A percentile compares a stretch with the other conserved stretches of the same genome.
These are phyloP conservation scores for Draba incana DNA, from an alignment of 345 rosid species.

Conservation along the genomic window DNA sequence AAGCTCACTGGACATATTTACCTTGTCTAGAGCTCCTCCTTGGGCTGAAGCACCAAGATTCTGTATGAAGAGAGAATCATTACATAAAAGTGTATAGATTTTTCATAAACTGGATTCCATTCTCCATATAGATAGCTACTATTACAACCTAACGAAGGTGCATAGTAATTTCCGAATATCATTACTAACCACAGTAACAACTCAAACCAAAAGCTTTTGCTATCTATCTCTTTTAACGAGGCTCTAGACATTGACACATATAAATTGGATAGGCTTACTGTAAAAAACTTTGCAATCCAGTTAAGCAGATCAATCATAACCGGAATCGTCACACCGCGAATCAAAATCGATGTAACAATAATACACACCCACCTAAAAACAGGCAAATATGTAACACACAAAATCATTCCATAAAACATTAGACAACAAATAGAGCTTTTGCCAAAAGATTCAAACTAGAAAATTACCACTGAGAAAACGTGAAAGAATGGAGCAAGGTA, in stretches of 20 bases:
- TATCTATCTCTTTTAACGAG: neutral
- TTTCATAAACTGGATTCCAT: neutral
- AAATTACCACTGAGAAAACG: constrained; percentile 33
- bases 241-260: neutral
- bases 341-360: constrained; percentile 22
- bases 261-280: neutral
- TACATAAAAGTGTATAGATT: neutral
- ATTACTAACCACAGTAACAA: neutral
- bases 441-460: no score
- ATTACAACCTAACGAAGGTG: neutral
- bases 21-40: constrained; percentile 9
- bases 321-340: constrained; percentile 23
- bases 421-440: no score
- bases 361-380: constrained; percentile 31
- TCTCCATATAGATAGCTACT: neutral
- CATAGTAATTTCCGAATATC: neutral
- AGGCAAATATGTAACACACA: neutral
- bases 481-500: constrained; percentile 7
- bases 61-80: constrained; percentile 14
- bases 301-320: constrained; percentile 19
- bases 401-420: no score
- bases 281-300: constrained; percentile 8
- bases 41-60: constrained; percentile 21
- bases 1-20: neutral
- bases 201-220: neutral